Percentiles rank a stretch among this genome's conserved stretches.
Conservation (phyloP, 352 stramenopile genomes). For the Thalassiosira pacifica region DNA sequence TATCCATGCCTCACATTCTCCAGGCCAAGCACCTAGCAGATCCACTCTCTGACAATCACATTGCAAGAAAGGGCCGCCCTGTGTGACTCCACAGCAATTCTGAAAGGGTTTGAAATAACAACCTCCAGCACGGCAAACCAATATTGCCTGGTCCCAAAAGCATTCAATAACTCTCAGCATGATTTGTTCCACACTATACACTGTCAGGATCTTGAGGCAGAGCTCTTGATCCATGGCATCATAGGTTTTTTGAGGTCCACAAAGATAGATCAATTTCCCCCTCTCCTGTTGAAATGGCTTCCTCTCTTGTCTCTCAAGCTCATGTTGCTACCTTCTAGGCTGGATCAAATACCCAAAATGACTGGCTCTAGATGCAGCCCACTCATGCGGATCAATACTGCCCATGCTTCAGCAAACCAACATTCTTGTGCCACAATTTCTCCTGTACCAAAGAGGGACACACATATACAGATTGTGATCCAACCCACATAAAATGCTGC, state of each 20-base stretch:
- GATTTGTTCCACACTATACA: constrained; percentile 4
- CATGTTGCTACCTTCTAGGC: too few species aligned
- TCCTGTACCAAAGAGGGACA: too few species aligned
- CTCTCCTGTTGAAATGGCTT: too few species aligned
- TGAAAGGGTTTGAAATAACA: constrained; percentile 4
- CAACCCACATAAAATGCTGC: too few species aligned
- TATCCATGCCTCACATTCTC: neutral
- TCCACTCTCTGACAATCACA: constrained; percentile 22
- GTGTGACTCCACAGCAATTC: constrained; percentile 4
- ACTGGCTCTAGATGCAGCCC: too few species aligned
- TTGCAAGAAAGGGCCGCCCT: constrained; percentile 21
- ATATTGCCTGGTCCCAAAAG: neutral
- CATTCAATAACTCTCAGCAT: neutral
- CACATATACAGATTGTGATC: too few species aligned
- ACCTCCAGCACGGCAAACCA: neutral
- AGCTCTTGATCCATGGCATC: neutral
- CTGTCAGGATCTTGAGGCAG: neutral
- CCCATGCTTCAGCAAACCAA: too few species aligned
- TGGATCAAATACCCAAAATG: too few species aligned
- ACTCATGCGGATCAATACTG: too few species aligned
- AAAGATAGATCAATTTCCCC: too few species aligned
- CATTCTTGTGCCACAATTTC: too few species aligned
- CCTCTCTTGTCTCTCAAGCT: too few species aligned
- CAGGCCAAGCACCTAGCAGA: neutral
- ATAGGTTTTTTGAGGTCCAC: neutral